A percentile compares a stretch with the other conserved stretches of the same genome.
Conservation (phyloP, 352 stramenopile species). For the Pythium sukuiense region DNA sequence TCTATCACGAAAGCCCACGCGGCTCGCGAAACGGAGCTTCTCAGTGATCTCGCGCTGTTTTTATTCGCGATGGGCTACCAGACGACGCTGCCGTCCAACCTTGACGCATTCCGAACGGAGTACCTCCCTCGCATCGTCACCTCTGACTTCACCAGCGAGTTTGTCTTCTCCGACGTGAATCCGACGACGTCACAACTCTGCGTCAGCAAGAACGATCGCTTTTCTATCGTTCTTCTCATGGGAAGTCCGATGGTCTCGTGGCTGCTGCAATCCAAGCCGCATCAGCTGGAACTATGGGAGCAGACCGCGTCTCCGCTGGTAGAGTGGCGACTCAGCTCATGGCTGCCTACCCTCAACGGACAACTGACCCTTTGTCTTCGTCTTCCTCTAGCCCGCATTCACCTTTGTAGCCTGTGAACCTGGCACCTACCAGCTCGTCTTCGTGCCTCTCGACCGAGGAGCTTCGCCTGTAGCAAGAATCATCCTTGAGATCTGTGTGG, state of each 20-base stretch:
- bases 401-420: slow-evolving; percentile 9
- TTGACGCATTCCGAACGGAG: slow-evolving; percentile 13
- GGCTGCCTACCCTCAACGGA: not conserved
- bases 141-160: slow-evolving; percentile 10
- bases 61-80: slow-evolving; percentile 22
- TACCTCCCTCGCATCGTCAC: slow-evolving; percentile 1
- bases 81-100: slow-evolving; percentile 17
- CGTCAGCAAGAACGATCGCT: slow-evolving; percentile 8
- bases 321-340: not conserved
- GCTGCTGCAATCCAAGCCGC: not conserved
- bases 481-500: slow-evolving; percentile 5
- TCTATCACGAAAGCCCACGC: not conserved
- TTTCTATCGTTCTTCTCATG: not conserved
- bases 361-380: not conserved
- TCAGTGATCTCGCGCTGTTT: slow-evolving; percentile 19
- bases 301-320: slow-evolving; percentile 10
- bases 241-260: not conserved
- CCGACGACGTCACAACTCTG: not conserved
- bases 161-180: slow-evolving; percentile 1
- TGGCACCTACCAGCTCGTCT: slow-evolving; percentile 18
- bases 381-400: slow-evolving; percentile 10
- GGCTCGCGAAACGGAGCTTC: slow-evolving; percentile 12
- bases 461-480: not conserved
- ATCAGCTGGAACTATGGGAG: not conserved
- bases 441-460: not conserved